Conservation (phyloP, 202 grass and related monocot genomes). For the Eragrostis tef region DNA sequence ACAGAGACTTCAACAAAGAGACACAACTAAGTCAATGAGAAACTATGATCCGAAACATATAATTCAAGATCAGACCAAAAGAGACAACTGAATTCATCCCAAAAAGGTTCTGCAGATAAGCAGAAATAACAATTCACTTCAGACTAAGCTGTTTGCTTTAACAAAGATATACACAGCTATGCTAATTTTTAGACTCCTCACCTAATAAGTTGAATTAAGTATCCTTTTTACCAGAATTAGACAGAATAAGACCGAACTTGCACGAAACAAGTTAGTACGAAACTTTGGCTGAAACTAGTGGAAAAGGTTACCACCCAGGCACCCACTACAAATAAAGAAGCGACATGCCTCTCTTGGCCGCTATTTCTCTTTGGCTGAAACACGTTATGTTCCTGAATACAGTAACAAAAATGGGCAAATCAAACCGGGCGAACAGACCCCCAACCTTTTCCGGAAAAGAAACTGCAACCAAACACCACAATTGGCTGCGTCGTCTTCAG, state of each 20-base stretch:
- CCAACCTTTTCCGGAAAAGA: background rate
- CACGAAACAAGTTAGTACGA: background rate
- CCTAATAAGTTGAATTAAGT: background rate
- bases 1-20: background rate
- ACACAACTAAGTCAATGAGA: background rate
- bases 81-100: background rate
- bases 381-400: background rate
- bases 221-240: background rate
- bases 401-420: background rate
- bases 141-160: background rate
- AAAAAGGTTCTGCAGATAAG: slow-evolving; percentile 1
- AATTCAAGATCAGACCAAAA: slow-evolving; percentile 12
- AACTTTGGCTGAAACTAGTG: background rate
- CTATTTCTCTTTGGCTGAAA: slow-evolving; percentile 7
- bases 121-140: background rate
- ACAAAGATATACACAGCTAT: background rate
- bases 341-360: background rate
- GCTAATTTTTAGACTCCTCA: background rate
- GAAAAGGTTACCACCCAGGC: background rate
- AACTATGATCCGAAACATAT: background rate
- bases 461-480: background rate
- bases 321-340: background rate
- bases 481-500: background rate
- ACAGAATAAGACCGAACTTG: slow-evolving; percentile 9
- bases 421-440: background rate